These are phyloP conservation scores for Zygotorulaspora sp. DNA, from an alignment of 805 yeast genomes.

Conservation along the genomic window DNA sequence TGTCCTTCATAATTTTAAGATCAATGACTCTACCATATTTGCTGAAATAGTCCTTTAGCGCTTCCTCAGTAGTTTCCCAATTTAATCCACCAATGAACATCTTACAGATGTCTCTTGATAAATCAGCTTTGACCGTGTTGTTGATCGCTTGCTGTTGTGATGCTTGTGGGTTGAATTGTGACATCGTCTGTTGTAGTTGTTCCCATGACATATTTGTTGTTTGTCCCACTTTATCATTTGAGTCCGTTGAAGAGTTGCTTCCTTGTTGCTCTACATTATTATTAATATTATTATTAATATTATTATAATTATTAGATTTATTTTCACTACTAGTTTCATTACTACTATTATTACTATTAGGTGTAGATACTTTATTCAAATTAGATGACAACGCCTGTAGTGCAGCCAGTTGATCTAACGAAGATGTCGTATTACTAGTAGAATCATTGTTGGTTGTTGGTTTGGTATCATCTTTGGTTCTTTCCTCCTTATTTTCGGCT, in stretches of 20 bases:
- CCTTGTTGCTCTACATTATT: slow-evolving; percentile 10
- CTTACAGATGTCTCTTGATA: slow-evolving; percentile 73
- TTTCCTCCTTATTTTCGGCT: slow-evolving; percentile 14
- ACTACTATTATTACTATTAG: slow-evolving; percentile 19
- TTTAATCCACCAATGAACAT: slow-evolving; percentile 96
- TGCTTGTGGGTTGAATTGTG: slow-evolving; percentile 32
- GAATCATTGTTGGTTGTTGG: slow-evolving; percentile 18
- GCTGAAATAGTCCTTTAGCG: slow-evolving; percentile 72
- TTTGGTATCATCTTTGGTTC: slow-evolving; percentile 12
- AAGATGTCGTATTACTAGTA: slow-evolving; percentile 19
- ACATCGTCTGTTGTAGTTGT: slow-evolving; percentile 35
- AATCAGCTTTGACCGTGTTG: slow-evolving; percentile 42
- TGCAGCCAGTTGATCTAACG: slow-evolving; percentile 35
- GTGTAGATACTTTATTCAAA: slow-evolving; percentile 26
- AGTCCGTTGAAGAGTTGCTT: slow-evolving; percentile 6
- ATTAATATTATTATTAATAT: slow-evolving; percentile 12
- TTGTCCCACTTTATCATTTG: slow-evolving; percentile 10
- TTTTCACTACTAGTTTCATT: slow-evolving; percentile 16
- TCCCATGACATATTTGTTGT: slow-evolving; percentile 29
- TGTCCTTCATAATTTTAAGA: slow-evolving; percentile 89
- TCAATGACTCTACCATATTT: slow-evolving; percentile 87
- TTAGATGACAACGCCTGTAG: slow-evolving; percentile 35
- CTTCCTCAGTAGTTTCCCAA: slow-evolving; percentile 95
- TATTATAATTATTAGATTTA: slow-evolving; percentile 6
- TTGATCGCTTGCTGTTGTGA: slow-evolving; percentile 19